Base-by-base conservation (phyloP, 2,329 filamentous ascomycete species). In the Thermomyces lanuginosus region DNA sequence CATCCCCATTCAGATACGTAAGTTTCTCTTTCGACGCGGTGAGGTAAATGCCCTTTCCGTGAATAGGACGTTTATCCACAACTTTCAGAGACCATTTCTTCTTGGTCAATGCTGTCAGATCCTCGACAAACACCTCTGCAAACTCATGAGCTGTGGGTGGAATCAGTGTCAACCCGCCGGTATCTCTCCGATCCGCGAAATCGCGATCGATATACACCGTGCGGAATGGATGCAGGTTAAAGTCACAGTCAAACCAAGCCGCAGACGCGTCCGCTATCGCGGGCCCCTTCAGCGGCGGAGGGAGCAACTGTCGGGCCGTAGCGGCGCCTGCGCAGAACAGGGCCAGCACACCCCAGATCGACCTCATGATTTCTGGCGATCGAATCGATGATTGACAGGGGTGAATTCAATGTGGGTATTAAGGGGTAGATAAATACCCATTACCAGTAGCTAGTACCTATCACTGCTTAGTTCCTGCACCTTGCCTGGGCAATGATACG, bases 131-230 rank as follows among this genome's bases (percentile, higher is more conserved):
- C 0, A 52, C 58, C 10, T 48, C 38, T 2, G 62, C 63, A 21
- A 67, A 67, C 3, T 64, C 57, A n/a, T 45, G 36, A 1, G 58
- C 58, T 0, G 55, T 58, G 0, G 64, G 64, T 1, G 64, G 64
- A 22, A 67, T 66, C 6, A 66, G 47, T 0, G 61, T 66, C 15
- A 65, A 39, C 1, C 63, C 63, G 26, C 55, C 44, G 0, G 46
- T 44, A 29, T 68, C 64, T 5, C 42, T 46, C 16, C 34, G 37
- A 1, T 45, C 37, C 0, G 58, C 53, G 24, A 66, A 56, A 1
- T 31, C 34, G 1, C 36, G 33, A 3, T 56, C 41, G 6, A 67
- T 52, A 30, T 58, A 66, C 16, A 63, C 51, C 3, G 40, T 51
- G n/a, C n/a, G n/a, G n/a, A n/a, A n/a, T n/a, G n/a, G n/a, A n/a